Evolutionary conservation across 2,329 filamentous ascomycete species (phyloP).

Genomic region (Samsoniella hepiali): DNA sequence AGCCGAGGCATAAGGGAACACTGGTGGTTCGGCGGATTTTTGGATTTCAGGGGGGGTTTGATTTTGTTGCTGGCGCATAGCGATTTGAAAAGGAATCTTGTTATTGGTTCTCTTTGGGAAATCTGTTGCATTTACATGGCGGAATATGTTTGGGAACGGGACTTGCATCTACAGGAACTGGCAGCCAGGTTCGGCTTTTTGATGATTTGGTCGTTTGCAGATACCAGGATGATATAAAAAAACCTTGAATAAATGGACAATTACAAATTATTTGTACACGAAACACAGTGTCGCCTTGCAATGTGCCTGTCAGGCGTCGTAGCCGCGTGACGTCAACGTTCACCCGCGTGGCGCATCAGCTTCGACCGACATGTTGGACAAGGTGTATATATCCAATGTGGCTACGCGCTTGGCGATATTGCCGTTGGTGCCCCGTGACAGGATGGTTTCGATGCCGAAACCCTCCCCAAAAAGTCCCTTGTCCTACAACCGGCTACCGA

Average conservation of each 20-base stretch:
- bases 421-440: not conserved
- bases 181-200: constrained; percentile 7
- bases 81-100: constrained; percentile 5
- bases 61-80: constrained; percentile 11
- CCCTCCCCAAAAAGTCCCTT: not conserved
- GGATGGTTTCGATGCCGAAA: not conserved
- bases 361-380: not conserved
- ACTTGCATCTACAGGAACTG: constrained; percentile 12
- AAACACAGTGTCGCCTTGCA: not conserved
- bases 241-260: constrained; percentile 7
- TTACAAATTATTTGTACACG: not conserved
- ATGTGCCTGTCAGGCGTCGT: not conserved
- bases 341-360: not conserved
- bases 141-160: not conserved
- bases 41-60: not conserved
- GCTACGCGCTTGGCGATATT: not conserved
- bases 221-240: constrained; percentile 12
- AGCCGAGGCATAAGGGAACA: not conserved
- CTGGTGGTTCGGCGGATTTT: not conserved
- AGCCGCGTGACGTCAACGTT: not conserved
- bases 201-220: constrained; percentile 13
- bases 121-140: constrained; percentile 6
- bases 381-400: not conserved
- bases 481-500: not conserved
- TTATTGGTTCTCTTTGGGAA: constrained; percentile 14